These are phyloP conservation scores for Meyerozyma elateridarum DNA, from an alignment of 1,139 yeast species.

Conservation along the genomic window DNA sequence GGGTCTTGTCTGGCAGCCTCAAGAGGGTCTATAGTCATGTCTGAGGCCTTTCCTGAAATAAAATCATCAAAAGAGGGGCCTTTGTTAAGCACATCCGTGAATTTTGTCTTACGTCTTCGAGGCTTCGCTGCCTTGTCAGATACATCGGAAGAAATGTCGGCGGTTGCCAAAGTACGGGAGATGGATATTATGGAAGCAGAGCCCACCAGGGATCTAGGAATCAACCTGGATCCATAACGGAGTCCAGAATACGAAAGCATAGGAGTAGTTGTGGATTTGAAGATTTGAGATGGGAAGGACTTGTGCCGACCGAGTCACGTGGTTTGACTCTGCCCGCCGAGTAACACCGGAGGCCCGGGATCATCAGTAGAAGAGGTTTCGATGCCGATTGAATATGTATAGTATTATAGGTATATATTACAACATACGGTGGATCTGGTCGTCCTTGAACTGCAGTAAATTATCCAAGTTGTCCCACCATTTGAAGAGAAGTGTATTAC, in stretches of 20 bases:
- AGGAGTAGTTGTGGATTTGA: not conserved
- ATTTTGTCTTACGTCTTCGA: conserved; percentile 53
- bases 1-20: conserved; percentile 60
- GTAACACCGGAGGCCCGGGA: too few relatives aligned
- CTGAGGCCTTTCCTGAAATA: conserved; percentile 71
- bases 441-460: conserved; percentile 43
- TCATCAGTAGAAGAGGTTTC: too few relatives aligned
- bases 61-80: conserved; percentile 97
- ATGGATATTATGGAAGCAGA: too few relatives aligned
- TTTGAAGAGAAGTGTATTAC: conserved; percentile 81
- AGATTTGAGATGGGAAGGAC: too few relatives aligned
- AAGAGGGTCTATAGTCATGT: conserved; percentile 60
- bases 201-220: too few relatives aligned
- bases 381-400: too few relatives aligned
- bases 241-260: too few relatives aligned
- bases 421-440: conserved; percentile 43
- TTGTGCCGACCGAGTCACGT: too few relatives aligned
- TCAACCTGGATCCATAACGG: too few relatives aligned
- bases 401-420: too few relatives aligned
- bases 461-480: conserved; percentile 86
- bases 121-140: conserved; percentile 3
- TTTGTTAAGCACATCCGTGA: conserved; percentile 66
- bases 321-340: too few relatives aligned
- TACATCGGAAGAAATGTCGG: too few relatives aligned
- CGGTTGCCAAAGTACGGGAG: conserved; percentile 2